These are phyloP conservation scores for Saraca asoca DNA, from an alignment of 331 rosid species.

Conservation along the genomic window DNA sequence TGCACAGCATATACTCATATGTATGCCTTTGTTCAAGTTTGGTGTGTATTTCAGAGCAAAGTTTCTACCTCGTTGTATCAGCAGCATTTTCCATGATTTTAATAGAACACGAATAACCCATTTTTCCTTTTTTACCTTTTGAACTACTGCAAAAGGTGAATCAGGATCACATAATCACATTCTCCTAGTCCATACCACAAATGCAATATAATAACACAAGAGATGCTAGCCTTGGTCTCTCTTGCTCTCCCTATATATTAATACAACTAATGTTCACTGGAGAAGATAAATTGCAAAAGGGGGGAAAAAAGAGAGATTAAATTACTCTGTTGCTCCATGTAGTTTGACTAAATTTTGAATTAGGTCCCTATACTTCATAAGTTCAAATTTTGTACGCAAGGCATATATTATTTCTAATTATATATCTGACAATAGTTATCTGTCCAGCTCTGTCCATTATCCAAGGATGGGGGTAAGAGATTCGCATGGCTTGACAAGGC, in stretches of 20 bases:
- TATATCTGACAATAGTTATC: too few relatives aligned
- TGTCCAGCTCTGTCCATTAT: too few relatives aligned
- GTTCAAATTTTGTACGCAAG: too few relatives aligned
- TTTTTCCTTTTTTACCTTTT: neutral
- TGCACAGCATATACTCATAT: neutral
- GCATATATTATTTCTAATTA: too few relatives aligned
- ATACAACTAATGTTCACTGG: neutral
- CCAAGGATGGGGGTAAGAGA: too few relatives aligned
- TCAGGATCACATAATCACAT: constrained; percentile 17
- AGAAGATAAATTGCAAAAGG: constrained; percentile 4
- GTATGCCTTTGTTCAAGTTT: neutral
- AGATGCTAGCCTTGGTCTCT: constrained; percentile 23
- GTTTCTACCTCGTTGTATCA: constrained; percentile 22
- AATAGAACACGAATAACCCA: neutral
- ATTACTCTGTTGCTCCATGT: neutral
- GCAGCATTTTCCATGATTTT: constrained; percentile 9
- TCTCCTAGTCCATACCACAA: constrained; percentile 15
- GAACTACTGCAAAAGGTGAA: neutral
- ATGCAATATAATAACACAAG: neutral
- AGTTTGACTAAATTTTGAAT: too few relatives aligned
- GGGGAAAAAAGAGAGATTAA: neutral
- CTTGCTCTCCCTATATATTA: constrained; percentile 17
- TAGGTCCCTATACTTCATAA: too few relatives aligned
- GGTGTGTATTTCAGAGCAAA: constrained; percentile 6
- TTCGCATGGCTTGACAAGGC: too few relatives aligned